Evolutionary conservation across 441 rosid genomes (phyloP).

Genomic region (Corymbia calophylla): DNA sequence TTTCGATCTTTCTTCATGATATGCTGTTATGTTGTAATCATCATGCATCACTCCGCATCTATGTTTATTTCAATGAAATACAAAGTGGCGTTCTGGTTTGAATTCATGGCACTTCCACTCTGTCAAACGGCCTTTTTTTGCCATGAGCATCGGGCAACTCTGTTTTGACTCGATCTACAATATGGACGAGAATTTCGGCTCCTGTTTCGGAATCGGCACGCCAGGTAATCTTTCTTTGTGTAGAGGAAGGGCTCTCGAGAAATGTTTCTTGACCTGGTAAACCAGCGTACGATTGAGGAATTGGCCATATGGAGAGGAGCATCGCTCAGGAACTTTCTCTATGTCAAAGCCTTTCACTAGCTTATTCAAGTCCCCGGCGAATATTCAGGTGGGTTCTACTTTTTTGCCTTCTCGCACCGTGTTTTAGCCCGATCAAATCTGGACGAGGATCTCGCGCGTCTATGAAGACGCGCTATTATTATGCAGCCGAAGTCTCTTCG

Average conservation of each 20-base stretch:
- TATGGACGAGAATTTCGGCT: background rate
- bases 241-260: background rate
- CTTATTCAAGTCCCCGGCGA: background rate
- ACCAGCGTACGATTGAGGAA: slow-evolving; percentile 24
- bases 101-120: background rate
- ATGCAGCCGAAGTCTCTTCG: background rate
- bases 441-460: background rate
- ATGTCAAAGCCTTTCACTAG: background rate
- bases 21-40: background rate
- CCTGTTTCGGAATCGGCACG: background rate
- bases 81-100: background rate
- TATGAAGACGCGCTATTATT: background rate
- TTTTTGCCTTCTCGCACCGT: background rate
- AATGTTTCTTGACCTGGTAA: background rate
- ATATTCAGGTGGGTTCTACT: background rate
- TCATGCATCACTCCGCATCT: slow-evolving; percentile 16
- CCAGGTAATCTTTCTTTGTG: background rate
- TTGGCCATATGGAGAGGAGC: slow-evolving; percentile 25
- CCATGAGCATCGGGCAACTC: background rate
- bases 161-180: background rate
- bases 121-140: background rate
- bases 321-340: background rate
- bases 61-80: background rate
- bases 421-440: background rate
- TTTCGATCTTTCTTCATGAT: background rate